Evolutionary conservation across 306 rosid species (phyloP).

Genomic region (Albizia julibrissin): DNA sequence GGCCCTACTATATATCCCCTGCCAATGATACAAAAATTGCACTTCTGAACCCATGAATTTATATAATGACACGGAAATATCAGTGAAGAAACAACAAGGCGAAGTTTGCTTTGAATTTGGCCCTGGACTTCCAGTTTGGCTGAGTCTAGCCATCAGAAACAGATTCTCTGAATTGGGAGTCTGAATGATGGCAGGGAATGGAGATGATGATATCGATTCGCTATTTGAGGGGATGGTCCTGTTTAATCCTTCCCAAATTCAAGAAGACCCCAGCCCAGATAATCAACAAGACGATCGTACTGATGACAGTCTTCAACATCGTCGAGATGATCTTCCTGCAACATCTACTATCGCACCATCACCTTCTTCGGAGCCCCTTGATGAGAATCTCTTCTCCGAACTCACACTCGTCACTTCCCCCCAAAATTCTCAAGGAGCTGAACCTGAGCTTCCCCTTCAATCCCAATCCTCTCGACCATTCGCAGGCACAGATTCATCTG

Average conservation of each 20-base stretch:
- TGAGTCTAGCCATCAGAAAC: not conserved
- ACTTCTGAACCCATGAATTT: not conserved
- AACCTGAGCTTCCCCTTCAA: constrained; percentile 29
- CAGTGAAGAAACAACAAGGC: not conserved
- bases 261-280: constrained; percentile 23
- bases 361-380: constrained; percentile 61
- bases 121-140: not conserved
- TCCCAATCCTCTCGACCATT: constrained; percentile 14
- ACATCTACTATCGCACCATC: constrained; percentile 16
- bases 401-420: constrained; percentile 57
- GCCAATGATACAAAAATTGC: not conserved
- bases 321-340: constrained; percentile 24
- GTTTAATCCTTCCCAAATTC: constrained; percentile 50
- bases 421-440: constrained; percentile 30
- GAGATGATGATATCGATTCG: constrained; percentile 64
- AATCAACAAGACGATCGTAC: constrained; percentile 25
- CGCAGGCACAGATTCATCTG: not conserved
- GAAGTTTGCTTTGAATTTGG: not conserved
- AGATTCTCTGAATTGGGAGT: not conserved
- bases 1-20: too few species aligned
- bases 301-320: constrained; percentile 18
- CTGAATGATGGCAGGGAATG: constrained; percentile 33
- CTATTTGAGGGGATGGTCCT: constrained; percentile 82
- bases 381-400: constrained; percentile 81
- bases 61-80: not conserved